Evolutionary conservation across 1,284 basidiomycete genomes (phyloP), one percentile per base, ranked within the genome.

Genomic region (Inonotus hispidus): DNA sequence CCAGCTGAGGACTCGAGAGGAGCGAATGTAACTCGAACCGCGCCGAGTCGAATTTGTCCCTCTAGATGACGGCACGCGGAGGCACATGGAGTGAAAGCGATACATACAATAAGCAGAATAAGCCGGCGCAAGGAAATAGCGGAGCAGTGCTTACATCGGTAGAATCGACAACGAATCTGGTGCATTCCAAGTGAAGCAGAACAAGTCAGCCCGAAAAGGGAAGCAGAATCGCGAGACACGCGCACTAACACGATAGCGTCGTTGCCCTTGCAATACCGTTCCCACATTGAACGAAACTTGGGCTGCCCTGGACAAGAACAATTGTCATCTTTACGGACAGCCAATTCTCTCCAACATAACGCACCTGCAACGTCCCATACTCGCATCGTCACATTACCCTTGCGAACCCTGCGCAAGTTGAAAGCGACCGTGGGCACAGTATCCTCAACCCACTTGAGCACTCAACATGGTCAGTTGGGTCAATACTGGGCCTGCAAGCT

Each of bases 371-470:
- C 92, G 72, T 97, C 95, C 95, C 95, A 98, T 53, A 98, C 86
- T 74, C 94, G 95, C 73, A 98, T 79, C 0, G 90, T 93, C 1
- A 95, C 87, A 65, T 94, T 95, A 2, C 93, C 93, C 67, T 92
- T 93, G 64, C 88, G 81, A 19, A 97, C 86, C 72, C 85, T 88
- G 23, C 87, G 82, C 70, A 92, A 86, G 69, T 95, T 95, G 79
- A 94, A 97, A 10, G 93, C 92, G 21, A 97, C 90, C 0, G 95
- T 98, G 0, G 95, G 95, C 0, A 95, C 92, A 39, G 95, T 92
- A 62, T 96, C 93, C 75, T 95, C 92, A 60, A 89, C 92, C 90
- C 92, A 93, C 86, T 91, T 60, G 27, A 50, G 27, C 4, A 1
- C 52, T 47, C 53, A 25, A 16, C 57, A 49, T 53, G 13, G 16